Base-by-base conservation (phyloP, 495 filamentous ascomycete species). In the Acidomyces sp. region DNA sequence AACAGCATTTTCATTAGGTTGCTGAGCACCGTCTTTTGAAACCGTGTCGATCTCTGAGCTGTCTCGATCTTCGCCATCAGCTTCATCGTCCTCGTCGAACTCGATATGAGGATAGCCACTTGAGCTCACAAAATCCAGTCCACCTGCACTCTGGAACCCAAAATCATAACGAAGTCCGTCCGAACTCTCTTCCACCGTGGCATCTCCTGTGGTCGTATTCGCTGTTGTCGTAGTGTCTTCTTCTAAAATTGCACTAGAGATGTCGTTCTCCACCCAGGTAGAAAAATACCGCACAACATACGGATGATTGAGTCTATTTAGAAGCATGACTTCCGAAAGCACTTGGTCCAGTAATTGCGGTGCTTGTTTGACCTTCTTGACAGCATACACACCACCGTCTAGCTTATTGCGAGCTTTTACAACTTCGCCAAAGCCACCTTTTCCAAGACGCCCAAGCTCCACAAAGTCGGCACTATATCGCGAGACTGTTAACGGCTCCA, bases 401-500 rank as follows among this genome's bases (percentile, higher is more conserved):
- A 94, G 71, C 59, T 86, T 92, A 52, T 94, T 93, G 41, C 92
- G 72, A 5, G 90, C 88, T 56, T 88, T 86, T 30, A 97, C 85
- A n/a, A 97, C 90, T 62, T 95, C 82, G 21, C 92, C 90, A 59
- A 92, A 97, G 1, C 88, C 92, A 12, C 90, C 90, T 60, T 84
- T 90, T 19, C 92, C 90, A 15, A 97, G 65, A 2, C 80, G 75
- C 13, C 84, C 86, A 43, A 83, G 75, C 59, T 96, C 88, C 16
- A 82, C 77, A 55, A 92, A 97, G 51, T 96, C 92, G 52, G 79
- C 78, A 23, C 66, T 67, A 53, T 95, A 97, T 31, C 85, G 70
- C 1, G 84, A 88, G n/a, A n/a, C n/a, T n/a, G n/a, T n/a, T 20
- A 70, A 66, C 2, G 58, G 35, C 32, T 50, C 47, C 10, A 37